Conservation (phyloP, 768 basidiomycete genomes). For the Lyophyllum atratum region DNA sequence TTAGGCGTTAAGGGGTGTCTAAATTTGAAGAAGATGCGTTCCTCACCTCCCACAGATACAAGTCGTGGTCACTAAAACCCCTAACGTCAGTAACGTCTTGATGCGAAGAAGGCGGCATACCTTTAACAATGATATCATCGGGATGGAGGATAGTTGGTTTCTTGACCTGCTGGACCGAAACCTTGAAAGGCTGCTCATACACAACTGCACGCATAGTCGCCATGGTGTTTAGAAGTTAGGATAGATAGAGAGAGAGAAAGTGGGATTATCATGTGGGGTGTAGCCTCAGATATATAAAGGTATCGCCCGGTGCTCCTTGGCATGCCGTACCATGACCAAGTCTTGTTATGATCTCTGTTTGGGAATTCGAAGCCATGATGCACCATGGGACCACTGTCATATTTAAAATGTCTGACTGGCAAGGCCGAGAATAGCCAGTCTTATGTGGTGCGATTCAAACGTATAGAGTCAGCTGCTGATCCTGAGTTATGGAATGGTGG, state of each 20-base stretch:
- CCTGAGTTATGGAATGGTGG: not conserved
- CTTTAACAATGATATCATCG: slow-evolving; percentile 53
- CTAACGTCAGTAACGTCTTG: not conserved
- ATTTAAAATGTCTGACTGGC: too few relatives aligned
- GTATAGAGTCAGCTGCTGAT: slow-evolving; percentile 3
- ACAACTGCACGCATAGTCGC: slow-evolving; percentile 54
- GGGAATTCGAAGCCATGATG: not conserved
- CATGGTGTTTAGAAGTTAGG: slow-evolving; percentile 7
- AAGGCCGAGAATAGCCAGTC: too few relatives aligned
- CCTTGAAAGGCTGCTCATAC: slow-evolving; percentile 50
- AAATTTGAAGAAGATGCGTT: not conserved
- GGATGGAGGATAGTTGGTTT: slow-evolving; percentile 52
- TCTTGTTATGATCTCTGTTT: too few relatives aligned
- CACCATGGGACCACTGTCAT: not conserved
- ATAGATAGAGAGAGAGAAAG: not conserved
- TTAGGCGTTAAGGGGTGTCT: not conserved
- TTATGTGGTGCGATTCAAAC: not conserved
- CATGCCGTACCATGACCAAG: not conserved
- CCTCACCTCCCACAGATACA: slow-evolving; percentile 54
- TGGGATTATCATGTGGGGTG: not conserved
- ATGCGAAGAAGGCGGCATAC: slow-evolving; percentile 20
- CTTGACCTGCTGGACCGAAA: slow-evolving; percentile 46
- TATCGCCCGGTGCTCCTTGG: not conserved
- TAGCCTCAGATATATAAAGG: not conserved
- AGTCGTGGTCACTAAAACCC: slow-evolving; percentile 48